phyloP scores from a whole-genome alignment of 768 basidiomycete genomes.

The Trametes meyenii region DNA sequence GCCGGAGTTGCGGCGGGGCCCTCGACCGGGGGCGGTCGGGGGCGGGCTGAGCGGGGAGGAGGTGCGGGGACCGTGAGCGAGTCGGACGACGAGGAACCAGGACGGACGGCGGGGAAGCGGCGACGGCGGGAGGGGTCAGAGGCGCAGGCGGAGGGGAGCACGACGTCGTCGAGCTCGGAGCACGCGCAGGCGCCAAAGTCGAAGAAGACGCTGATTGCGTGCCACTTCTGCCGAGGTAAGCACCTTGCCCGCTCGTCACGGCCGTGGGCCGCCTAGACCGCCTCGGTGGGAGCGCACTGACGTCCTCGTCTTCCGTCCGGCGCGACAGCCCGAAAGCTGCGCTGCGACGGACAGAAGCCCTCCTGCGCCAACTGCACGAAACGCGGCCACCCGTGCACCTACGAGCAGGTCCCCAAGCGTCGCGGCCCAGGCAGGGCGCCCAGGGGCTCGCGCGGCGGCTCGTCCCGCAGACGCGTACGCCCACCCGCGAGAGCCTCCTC shows the following conservation, averaged over 20 bases:
- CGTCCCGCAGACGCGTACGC: neutral
- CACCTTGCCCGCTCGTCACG: slow-evolving; percentile 13
- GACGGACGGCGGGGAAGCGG: slow-evolving; percentile 9
- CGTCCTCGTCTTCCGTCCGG: slow-evolving; percentile 11
- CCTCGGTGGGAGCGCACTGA: slow-evolving; percentile 5
- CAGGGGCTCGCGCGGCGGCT: slow-evolving; percentile 42
- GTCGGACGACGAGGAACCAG: neutral
- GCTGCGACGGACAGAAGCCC: slow-evolving; percentile 70
- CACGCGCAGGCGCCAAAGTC: slow-evolving; percentile 24
- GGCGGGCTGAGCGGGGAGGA: neutral
- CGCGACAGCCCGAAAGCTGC: slow-evolving; percentile 67
- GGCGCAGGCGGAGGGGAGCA: slow-evolving; percentile 17
- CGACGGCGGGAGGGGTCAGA: slow-evolving; percentile 2
- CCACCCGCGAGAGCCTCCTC: neutral
- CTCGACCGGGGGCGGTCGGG: neutral
- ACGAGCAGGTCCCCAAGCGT: slow-evolving; percentile 53
- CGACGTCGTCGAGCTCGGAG: slow-evolving; percentile 22
- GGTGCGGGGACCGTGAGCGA: neutral
- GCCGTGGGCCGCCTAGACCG: neutral
- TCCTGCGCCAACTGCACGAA: slow-evolving; percentile 63
- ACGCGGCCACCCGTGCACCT: slow-evolving; percentile 55
- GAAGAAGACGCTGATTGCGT: slow-evolving; percentile 65
- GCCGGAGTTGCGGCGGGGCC: neutral
- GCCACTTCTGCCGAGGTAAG: slow-evolving; percentile 79
- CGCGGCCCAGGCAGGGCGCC: slow-evolving; percentile 79